Conservation (phyloP, 441 rosid species). For the Mallotus repandus region DNA sequence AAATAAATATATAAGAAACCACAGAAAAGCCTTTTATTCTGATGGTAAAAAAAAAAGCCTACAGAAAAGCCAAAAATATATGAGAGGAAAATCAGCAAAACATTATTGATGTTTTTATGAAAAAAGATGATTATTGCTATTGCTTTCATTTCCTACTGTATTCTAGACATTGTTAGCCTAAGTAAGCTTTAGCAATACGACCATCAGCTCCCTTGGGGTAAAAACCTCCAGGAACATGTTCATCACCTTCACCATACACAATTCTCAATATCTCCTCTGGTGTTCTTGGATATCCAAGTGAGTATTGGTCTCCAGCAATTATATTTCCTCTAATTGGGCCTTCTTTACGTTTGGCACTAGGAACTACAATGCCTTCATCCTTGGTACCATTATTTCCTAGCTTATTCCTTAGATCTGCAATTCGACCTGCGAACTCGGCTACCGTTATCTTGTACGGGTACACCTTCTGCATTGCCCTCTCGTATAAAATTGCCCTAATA, state of each 20-base stretch:
- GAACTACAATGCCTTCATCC: constrained; percentile 74
- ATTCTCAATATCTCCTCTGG: constrained; percentile 69
- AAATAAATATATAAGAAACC: too few species aligned
- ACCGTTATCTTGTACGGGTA: constrained; percentile 56
- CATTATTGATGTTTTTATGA: too few species aligned
- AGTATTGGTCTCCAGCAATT: constrained; percentile 54
- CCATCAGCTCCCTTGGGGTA: constrained; percentile 76
- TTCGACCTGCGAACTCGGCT: constrained; percentile 56
- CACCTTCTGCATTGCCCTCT: constrained; percentile 35
- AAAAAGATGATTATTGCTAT: neutral
- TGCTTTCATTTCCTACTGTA: neutral
- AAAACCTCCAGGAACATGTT: constrained; percentile 64
- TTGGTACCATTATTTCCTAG: constrained; percentile 50
- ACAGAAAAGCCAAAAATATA: too few species aligned
- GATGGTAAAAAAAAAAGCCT: too few species aligned
- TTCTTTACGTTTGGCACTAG: constrained; percentile 42
- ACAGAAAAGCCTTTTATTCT: too few species aligned
- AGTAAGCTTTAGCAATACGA: constrained; percentile 49
- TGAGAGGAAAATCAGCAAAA: too few species aligned
- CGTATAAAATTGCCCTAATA: constrained; percentile 57
- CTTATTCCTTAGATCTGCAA: constrained; percentile 61
- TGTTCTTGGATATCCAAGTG: constrained; percentile 53
- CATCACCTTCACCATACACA: constrained; percentile 73
- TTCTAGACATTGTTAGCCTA: constrained; percentile 8
- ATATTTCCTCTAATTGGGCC: constrained; percentile 53